These are phyloP conservation scores for Camelina hispida DNA, from an alignment of 345 rosid genomes.

Conservation along the genomic window DNA sequence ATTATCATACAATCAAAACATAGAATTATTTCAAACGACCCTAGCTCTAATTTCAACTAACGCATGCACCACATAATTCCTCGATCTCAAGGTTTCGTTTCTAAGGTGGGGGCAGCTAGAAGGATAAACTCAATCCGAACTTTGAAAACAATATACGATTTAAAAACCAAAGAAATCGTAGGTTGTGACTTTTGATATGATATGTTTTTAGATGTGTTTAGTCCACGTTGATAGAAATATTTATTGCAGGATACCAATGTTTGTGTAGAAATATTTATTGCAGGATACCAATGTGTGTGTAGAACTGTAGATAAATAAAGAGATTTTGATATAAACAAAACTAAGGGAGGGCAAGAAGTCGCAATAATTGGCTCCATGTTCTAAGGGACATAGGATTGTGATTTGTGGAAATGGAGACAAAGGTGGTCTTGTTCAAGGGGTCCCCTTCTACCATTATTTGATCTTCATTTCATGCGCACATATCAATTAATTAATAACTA, in stretches of 20 bases:
- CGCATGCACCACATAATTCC: constrained; percentile 16
- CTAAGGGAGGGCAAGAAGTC: constrained; percentile 13
- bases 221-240: constrained; percentile 30
- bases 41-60: not conserved
- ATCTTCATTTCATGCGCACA: constrained; percentile 14
- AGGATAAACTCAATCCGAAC: constrained; percentile 8
- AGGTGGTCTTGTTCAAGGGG: constrained; percentile 36
- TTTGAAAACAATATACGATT: constrained; percentile 7
- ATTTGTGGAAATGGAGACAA: constrained; percentile 33
- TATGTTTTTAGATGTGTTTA: constrained; percentile 16
- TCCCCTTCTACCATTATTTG: constrained; percentile 34
- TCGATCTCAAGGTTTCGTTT: constrained; percentile 16
- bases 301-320: not conserved
- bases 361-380: constrained; percentile 32
- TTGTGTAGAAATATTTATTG: constrained; percentile 22
- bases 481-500: constrained; percentile 2
- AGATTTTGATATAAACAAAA: constrained; percentile 26
- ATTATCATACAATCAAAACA: constrained; percentile 17
- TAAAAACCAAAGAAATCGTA: not conserved
- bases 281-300: not conserved
- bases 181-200: constrained; percentile 30
- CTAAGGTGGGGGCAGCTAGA: constrained; percentile 14
- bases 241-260: constrained; percentile 25
- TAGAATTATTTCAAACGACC: not conserved
- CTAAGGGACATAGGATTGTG: constrained; percentile 29